Conservation (phyloP, 352 stramenopile genomes). For the Globisporangium okanoganense region DNA sequence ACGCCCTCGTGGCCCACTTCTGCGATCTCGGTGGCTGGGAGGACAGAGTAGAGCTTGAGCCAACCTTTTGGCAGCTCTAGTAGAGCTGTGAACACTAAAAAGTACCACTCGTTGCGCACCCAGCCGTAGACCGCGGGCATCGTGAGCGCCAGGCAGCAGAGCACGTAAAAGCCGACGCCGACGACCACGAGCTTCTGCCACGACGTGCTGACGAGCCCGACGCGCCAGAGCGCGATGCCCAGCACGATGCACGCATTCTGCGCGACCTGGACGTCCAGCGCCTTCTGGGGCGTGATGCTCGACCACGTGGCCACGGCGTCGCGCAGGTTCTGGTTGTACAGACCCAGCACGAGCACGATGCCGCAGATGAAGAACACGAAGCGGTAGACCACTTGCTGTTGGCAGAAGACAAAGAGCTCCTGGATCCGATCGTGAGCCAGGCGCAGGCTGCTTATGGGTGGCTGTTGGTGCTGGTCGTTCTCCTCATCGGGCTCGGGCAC, state of each 20-base stretch:
- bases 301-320: conserved; percentile 35
- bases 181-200: conserved; percentile 36
- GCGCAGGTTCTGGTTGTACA: conserved; percentile 33
- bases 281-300: conserved; percentile 18
- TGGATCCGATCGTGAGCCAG: conserved; percentile 22
- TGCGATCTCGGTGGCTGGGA: conserved; percentile 50
- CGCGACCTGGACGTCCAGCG: conserved; percentile 22
- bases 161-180: conserved; percentile 25
- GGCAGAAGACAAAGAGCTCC: conserved; percentile 49
- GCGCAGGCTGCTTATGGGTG: conserved; percentile 10
- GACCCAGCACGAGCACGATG: conserved; percentile 31
- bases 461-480: not conserved
- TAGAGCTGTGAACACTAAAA: conserved; percentile 23
- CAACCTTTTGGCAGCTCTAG: conserved; percentile 33
- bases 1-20: conserved; percentile 47
- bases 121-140: conserved; percentile 32
- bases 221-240: conserved; percentile 37
- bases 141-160: conserved; percentile 25
- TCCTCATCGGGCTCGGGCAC: not conserved
- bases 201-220: conserved; percentile 29
- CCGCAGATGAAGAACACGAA: conserved; percentile 46
- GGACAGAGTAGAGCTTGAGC: conserved; percentile 35
- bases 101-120: conserved; percentile 40
- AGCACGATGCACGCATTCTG: conserved; percentile 25
- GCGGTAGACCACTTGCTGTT: conserved; percentile 50